Evolutionary conservation across 2,329 filamentous ascomycete genomes (phyloP).

Genomic region (Seiridium unicorne): DNA sequence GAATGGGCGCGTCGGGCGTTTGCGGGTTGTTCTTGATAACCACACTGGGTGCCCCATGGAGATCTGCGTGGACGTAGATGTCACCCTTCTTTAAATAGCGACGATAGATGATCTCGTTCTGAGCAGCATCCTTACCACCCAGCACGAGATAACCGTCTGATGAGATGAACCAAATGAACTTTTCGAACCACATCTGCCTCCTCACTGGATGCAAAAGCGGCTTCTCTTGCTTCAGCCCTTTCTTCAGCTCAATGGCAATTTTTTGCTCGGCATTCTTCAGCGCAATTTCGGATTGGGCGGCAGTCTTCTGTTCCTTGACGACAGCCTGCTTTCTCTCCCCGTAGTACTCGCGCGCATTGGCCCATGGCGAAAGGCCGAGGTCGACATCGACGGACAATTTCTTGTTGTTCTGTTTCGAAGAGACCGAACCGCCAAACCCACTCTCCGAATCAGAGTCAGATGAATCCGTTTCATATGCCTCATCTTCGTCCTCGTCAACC

Average conservation of each 20-base stretch:
- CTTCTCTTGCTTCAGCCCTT: conserved; percentile 88
- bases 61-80: conserved; percentile 86
- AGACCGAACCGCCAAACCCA: conserved; percentile 33
- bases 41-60: conserved; percentile 80
- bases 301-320: conserved; percentile 83
- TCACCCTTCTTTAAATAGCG: conserved; percentile 85
- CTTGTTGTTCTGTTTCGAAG: conserved; percentile 44
- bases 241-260: conserved; percentile 81
- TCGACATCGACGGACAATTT: conserved; percentile 79
- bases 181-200: conserved; percentile 92
- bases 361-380: conserved; percentile 77
- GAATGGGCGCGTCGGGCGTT: conserved; percentile 80
- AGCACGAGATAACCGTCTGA: conserved; percentile 93
- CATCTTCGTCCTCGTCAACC: conserved; percentile 57
- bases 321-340: conserved; percentile 83
- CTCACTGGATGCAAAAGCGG: conserved; percentile 79
- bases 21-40: conserved; percentile 85
- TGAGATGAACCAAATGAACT: conserved; percentile 93
- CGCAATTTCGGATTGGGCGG: conserved; percentile 76
- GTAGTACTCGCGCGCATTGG: conserved; percentile 89
- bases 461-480: conserved; percentile 65
- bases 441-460: conserved; percentile 54
- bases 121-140: conserved; percentile 82
- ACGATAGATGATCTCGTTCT: conserved; percentile 90
- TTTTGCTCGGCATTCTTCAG: conserved; percentile 89